phyloP scores from a whole-genome alignment of 2,329 filamentous ascomycete genomes.

The Fusarium luffae region DNA sequence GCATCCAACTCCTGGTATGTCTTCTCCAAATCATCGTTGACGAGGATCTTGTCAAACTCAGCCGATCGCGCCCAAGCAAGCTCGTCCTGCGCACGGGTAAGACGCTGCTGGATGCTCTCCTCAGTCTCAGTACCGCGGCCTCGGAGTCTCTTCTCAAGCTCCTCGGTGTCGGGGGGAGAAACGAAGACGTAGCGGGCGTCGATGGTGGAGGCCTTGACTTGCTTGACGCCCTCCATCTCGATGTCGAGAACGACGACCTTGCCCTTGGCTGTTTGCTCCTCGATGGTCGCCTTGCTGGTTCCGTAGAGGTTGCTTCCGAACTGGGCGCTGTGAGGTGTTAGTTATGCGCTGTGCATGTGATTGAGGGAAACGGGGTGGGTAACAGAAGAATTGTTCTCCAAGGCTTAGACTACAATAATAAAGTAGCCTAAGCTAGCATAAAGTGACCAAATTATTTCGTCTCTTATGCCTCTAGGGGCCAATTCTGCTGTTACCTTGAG shows the following conservation, averaged over 20 bases:
- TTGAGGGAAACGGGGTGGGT: not conserved
- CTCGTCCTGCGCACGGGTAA: constrained; percentile 78
- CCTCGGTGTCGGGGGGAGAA: constrained; percentile 79
- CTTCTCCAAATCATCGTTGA: constrained; percentile 58
- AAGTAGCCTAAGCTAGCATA: no score
- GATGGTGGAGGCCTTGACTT: constrained; percentile 81
- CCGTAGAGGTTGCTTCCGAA: constrained; percentile 91
- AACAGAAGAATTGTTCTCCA: not conserved
- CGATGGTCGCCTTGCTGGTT: constrained; percentile 82
- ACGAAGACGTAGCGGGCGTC: constrained; percentile 87
- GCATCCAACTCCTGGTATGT: constrained; percentile 65
- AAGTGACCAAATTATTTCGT: no score
- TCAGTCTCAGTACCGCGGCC: constrained; percentile 82
- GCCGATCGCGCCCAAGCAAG: constrained; percentile 76
- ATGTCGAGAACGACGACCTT: constrained; percentile 89
- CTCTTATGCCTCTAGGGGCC: not conserved
- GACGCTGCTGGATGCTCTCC: constrained; percentile 74
- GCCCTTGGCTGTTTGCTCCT: constrained; percentile 76
- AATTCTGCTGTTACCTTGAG: not conserved
- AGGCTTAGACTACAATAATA: no score
- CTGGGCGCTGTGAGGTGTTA: constrained; percentile 64
- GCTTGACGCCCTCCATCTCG: constrained; percentile 98
- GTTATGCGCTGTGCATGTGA: not conserved
- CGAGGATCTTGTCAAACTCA: constrained; percentile 58
- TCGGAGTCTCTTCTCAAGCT: constrained; percentile 79